Percentiles rank a stretch among this genome's conserved stretches.
phyloP scores from a whole-genome alignment of 228 moss, liverwort and hornwort genomes.

The Sphagnum fallax region DNA sequence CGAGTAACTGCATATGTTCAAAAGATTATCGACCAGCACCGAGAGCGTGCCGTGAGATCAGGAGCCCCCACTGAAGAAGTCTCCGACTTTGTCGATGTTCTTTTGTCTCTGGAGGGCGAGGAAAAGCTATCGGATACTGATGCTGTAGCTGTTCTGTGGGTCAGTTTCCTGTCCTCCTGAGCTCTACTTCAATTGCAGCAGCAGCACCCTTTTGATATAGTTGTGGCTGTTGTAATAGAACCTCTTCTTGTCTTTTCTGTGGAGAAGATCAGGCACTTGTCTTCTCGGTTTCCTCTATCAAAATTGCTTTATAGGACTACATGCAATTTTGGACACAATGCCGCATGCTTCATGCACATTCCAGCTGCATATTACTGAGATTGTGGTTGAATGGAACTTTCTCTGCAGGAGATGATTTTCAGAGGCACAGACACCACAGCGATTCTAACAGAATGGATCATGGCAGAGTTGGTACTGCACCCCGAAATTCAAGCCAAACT shows the following conservation, averaged over 20 bases:
- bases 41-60: neutral
- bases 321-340: no score
- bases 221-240: no score
- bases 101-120: conserved; percentile 30
- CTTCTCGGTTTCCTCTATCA: neutral
- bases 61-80: neutral
- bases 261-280: no score
- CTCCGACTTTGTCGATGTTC: conserved; percentile 22
- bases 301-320: neutral
- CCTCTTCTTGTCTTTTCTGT: no score
- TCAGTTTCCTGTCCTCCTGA: conserved; percentile 5
- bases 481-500: conserved; percentile 33
- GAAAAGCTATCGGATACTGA: conserved; percentile 38
- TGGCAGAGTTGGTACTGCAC: conserved; percentile 53
- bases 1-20: conserved; percentile 41
- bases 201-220: neutral
- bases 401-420: conserved; percentile 69
- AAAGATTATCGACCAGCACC: conserved; percentile 44
- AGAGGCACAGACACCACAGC: conserved; percentile 63
- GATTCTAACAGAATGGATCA: conserved; percentile 59
- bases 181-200: neutral
- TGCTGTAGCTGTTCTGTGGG: conserved; percentile 54
- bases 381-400: neutral
- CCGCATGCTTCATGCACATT: no score
- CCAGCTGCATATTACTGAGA: no score